Conservation (phyloP, 495 filamentous ascomycete genomes). For the Trichoderma orchidacearum region DNA sequence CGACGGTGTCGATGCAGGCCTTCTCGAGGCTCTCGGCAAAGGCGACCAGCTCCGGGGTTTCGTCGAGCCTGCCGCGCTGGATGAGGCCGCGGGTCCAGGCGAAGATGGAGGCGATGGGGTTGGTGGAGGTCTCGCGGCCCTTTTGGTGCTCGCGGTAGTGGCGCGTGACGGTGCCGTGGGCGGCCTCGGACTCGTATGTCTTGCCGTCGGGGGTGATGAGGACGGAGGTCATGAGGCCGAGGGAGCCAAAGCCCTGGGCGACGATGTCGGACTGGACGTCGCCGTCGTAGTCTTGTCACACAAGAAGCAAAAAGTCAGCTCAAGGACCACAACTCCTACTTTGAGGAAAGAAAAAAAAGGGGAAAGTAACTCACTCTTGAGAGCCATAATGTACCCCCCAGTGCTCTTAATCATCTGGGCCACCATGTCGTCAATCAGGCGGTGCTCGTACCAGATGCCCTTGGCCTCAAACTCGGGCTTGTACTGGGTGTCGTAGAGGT, state of each 20-base stretch:
- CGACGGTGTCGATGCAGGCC: constrained; percentile 89
- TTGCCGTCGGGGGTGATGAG: constrained; percentile 90
- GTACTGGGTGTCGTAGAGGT: constrained; percentile 82
- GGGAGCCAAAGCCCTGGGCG: constrained; percentile 93
- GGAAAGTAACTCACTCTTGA: constrained; percentile 62
- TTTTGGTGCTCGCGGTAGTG: constrained; percentile 99
- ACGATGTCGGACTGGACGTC: constrained; percentile 98
- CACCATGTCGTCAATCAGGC: constrained; percentile 98
- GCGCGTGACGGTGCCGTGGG: constrained; percentile 94
- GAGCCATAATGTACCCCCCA: constrained; percentile 89
- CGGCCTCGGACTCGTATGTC: constrained; percentile 94
- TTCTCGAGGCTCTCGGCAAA: constrained; percentile 87
- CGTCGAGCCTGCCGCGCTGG: constrained; percentile 82
- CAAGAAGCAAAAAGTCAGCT: background rate
- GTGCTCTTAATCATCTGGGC: constrained; percentile 99
- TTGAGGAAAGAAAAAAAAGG: background rate
- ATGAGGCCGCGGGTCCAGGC: constrained; percentile 95
- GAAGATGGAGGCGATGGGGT: constrained; percentile 97
- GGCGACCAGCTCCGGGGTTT: constrained; percentile 71
- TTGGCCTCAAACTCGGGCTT: constrained; percentile 77
- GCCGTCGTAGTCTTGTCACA: constrained; percentile 99
- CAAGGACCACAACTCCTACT: too few relatives aligned
- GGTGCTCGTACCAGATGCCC: constrained; percentile 97
- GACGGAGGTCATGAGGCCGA: constrained; percentile 96
- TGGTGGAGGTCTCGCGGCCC: constrained; percentile 90